Evolutionary conservation across 768 basidiomycete genomes (phyloP), one percentile per base, ranked within the genome.

Genomic region (Butyriboletus loyo): DNA sequence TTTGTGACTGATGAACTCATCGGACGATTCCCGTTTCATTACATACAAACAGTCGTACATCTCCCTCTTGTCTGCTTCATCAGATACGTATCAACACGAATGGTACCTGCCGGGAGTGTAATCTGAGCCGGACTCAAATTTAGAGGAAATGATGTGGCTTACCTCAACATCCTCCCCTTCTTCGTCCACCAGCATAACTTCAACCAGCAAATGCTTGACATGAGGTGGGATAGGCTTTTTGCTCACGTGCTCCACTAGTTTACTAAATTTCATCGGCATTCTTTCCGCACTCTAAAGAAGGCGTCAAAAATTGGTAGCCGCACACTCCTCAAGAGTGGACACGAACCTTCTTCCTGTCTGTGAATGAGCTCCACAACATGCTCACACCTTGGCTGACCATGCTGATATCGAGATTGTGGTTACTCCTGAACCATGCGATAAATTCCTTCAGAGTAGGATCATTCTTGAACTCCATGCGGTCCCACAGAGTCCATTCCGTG

Each of bases 331-430:
- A 49, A 30, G 44, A 34, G 3, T 32, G 7, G 28, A 40, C 24
- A 49, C 54, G 35, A 37, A 90, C 95, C 88, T 98, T 98, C 77
- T 92, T 92, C 75, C 86, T 89, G 49, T 86, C 87, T 47, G 92
- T 80, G 71, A 96, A 99, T 31, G 89, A 86, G 55, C 91, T 94
- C 93, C 95, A 98, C 30, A 98, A 76, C 95, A 98, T 96, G 65
- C 92, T 94, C 31, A 98, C 95, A 37, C 94, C 96, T 68, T 93
- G 90, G 64, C 91, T 94, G 56, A 98, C 91, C 97, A 99, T 99
- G 46, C 84, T 85, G 46, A 98, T 78, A 34, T 93, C 87, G 31
- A 98, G 84, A 30, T 85, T 85, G 70, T 98, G 90, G 53, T 87
- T 80, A 44, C 77, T 77, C 73, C 84, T 76, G 83, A 98, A 98